Base-by-base conservation (phyloP, 2,329 filamentous ascomycete genomes). In the Alternaria dauci region DNA sequence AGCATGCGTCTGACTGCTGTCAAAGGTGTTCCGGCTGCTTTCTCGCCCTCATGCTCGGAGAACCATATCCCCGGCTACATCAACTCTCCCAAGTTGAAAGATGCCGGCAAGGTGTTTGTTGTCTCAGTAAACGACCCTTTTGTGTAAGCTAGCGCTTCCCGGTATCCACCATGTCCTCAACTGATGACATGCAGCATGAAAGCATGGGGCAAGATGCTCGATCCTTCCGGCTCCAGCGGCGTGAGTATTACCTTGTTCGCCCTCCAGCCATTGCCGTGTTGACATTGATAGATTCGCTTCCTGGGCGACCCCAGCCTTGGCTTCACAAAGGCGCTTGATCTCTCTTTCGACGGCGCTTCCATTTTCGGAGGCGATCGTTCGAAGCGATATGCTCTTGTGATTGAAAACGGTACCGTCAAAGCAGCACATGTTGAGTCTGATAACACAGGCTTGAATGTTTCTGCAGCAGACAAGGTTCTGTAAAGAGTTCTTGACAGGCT, bases 101-200 rank as follows among this genome's bases (percentile, higher is more conserved):
- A 89, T 62, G 92, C 91, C 30, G 94, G 93, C 50, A 85, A 91
- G 73, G 91, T 97, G 46, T 96, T 96, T 74, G 92, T 98, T 41
- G 88, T 98, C 58, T 89, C 91, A 38, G 94, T 97, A 76, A 98
- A 98, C 77, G 94, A 98, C 78, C 88, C 93, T 20, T 97, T 97
- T 78, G 94, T 97, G 91, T 96, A 84, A 81, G 91, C 6, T 5
- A 5, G 14, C 1, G 5, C 39, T 25, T 42, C 4, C 25, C 9
- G 5, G 16, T 3, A 25, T 25, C 20, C 20, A 6, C 20, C 5
- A 25, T 42, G 26, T 38, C 25, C 26, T 16, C 8, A 14, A 25
- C 69, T 76, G 47, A 74, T 62, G 57, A 39, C 9, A 30, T 28
- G 25, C 63, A 95, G 92, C 46, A 97, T 94, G 87, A 96, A 96